Conservation (phyloP, 257 asterid species). For the Mentha longifolia region DNA sequence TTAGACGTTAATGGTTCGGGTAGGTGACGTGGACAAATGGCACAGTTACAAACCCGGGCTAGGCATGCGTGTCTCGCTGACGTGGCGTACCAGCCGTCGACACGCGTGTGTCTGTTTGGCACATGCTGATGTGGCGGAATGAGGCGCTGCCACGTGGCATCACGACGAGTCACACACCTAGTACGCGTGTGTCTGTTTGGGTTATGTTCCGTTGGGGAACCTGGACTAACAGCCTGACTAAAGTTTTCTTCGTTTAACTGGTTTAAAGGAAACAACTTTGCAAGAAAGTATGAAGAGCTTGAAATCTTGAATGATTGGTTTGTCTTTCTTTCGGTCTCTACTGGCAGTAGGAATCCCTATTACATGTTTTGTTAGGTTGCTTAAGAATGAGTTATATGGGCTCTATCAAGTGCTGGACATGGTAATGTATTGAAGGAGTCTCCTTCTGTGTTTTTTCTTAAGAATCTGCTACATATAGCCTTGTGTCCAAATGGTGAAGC, state of each 20-base stretch:
- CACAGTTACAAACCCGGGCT: too few species aligned
- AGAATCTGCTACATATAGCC: background rate
- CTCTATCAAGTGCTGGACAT: too few species aligned
- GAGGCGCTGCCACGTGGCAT: too few species aligned
- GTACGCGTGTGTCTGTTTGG: too few species aligned
- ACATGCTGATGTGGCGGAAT: too few species aligned
- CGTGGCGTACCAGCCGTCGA: too few species aligned
- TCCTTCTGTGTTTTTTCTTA: background rate
- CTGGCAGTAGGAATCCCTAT: slow-evolving; percentile 2
- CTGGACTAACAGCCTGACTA: slow-evolving; percentile 13
- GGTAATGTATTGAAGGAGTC: background rate
- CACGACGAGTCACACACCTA: too few species aligned
- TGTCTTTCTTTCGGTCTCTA: background rate
- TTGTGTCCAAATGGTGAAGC: too few species aligned
- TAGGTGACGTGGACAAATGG: too few species aligned
- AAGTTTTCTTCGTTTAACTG: background rate
- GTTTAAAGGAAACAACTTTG: slow-evolving; percentile 8
- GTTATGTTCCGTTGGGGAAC: slow-evolving; percentile 22
- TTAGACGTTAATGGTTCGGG: too few species aligned
- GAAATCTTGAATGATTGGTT: background rate
- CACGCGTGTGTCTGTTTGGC: too few species aligned
- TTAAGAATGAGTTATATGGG: background rate
- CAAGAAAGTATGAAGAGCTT: slow-evolving; percentile 18
- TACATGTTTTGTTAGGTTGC: slow-evolving; percentile 12
- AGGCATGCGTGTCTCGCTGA: too few species aligned